A percentile compares a stretch with the other conserved stretches of the same genome.
These are phyloP conservation scores for Lactarius hengduanensis DNA, from an alignment of 768 basidiomycete genomes.

Conservation along the genomic window DNA sequence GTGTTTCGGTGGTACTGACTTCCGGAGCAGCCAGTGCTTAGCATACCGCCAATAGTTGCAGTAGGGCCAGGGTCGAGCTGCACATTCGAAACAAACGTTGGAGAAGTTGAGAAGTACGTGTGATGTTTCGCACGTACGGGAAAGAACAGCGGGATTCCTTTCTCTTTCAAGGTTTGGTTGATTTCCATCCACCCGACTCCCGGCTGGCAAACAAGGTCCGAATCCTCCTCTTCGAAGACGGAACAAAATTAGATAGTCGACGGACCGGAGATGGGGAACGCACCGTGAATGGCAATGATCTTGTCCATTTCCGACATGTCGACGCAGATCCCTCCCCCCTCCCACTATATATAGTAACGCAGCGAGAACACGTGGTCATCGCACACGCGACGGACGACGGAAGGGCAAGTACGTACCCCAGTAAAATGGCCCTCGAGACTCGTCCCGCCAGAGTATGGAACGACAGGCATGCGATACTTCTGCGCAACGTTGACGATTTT, in stretches of 20 bases:
- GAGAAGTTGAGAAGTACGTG: background rate
- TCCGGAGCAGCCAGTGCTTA: conserved; percentile 83
- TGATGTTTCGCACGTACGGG: conserved; percentile 47
- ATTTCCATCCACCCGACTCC: conserved; percentile 71
- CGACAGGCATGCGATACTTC: conserved; percentile 73
- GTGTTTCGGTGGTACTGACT: conserved; percentile 45
- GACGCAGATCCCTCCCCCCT: conserved; percentile 68
- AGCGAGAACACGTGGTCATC: too few species aligned
- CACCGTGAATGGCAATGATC: conserved; percentile 73
- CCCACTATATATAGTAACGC: conserved; percentile 13
- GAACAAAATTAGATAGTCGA: background rate
- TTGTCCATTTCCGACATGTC: conserved; percentile 79
- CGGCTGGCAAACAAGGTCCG: conserved; percentile 73
- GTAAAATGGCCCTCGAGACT: conserved; percentile 76
- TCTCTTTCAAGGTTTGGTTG: conserved; percentile 60
- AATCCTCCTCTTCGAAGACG: conserved; percentile 53
- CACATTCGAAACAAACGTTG: background rate
- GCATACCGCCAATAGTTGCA: conserved; percentile 84
- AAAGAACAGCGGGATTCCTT: conserved; percentile 82
- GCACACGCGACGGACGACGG: too few species aligned
- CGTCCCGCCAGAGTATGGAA: conserved; percentile 79
- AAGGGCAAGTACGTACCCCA: conserved; percentile 45
- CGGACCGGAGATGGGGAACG: conserved; percentile 18
- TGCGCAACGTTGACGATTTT: conserved; percentile 71
- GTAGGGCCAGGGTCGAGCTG: conserved; percentile 77